Evolutionary conservation across 1,139 yeast genomes (phyloP).

Genomic region (Magnusiomyces tetraspermus): DNA sequence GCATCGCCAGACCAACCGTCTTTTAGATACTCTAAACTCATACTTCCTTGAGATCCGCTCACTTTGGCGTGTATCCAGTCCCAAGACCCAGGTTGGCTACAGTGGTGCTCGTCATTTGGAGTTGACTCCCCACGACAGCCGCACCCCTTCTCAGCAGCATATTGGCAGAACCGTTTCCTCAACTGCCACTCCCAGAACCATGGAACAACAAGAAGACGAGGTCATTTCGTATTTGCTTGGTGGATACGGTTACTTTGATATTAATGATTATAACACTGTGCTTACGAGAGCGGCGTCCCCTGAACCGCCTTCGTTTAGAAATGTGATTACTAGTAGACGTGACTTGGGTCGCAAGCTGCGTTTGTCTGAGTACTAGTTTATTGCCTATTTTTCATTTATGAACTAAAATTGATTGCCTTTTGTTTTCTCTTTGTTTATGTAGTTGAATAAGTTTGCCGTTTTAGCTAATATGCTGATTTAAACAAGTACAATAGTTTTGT

Average conservation of each 20-base stretch:
- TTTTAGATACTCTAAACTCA: slow-evolving; percentile 62
- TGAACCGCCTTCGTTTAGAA: slow-evolving; percentile 35
- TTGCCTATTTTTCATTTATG: background rate
- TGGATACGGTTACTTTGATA: slow-evolving; percentile 71
- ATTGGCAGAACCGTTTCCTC: slow-evolving; percentile 20
- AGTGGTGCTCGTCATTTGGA: slow-evolving; percentile 24
- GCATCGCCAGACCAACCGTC: slow-evolving; percentile 81
- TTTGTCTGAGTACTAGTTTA: slow-evolving; percentile 52
- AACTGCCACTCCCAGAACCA: slow-evolving; percentile 21
- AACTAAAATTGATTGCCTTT: no score
- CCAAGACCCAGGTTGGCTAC: slow-evolving; percentile 14
- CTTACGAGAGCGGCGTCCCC: slow-evolving; percentile 66
- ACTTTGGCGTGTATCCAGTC: slow-evolving; percentile 31
- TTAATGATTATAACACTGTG: slow-evolving; percentile 54
- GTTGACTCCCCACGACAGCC: slow-evolving; percentile 13
- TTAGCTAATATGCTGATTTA: no score
- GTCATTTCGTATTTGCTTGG: slow-evolving; percentile 49
- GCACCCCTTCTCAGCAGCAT: slow-evolving; percentile 7
- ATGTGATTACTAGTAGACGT: slow-evolving; percentile 24
- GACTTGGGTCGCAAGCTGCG: slow-evolving; percentile 68
- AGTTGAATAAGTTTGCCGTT: no score
- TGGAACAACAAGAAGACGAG: slow-evolving; percentile 23
- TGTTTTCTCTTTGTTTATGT: no score
- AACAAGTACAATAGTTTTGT: no score
- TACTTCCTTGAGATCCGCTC: slow-evolving; percentile 57